phyloP scores from a whole-genome alignment of 306 rosid genomes.

The Cucurbita argyrosperma region DNA sequence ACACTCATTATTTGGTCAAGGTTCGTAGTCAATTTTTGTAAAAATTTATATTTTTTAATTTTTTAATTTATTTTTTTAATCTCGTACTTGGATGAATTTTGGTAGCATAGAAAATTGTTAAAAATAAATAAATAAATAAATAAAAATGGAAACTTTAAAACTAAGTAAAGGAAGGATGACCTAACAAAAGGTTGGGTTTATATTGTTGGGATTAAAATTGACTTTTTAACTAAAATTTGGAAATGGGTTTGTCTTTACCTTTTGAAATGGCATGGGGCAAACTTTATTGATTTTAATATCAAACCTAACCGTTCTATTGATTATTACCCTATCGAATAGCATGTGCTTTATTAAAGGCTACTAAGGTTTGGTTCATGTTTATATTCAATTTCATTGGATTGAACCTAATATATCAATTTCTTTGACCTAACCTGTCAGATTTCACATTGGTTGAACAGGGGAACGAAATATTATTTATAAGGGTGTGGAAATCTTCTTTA shows the following conservation, averaged over 20 bases:
- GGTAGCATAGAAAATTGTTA: not conserved
- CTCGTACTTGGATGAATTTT: too few species aligned
- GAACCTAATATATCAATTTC: not conserved
- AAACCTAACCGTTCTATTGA: not conserved
- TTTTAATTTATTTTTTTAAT: too few species aligned
- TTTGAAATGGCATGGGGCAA: not conserved
- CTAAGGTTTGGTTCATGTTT: not conserved
- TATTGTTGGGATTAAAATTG: not conserved
- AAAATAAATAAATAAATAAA: not conserved
- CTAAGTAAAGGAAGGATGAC: not conserved
- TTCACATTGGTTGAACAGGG: too few species aligned
- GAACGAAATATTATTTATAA: too few species aligned
- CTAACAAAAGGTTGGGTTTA: not conserved
- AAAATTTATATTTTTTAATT: not conserved
- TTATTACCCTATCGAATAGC: not conserved
- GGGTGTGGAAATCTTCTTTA: too few species aligned
- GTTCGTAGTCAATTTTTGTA: not conserved
- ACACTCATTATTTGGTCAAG: not conserved
- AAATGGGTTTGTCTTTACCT: not conserved
- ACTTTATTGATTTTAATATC: not conserved
- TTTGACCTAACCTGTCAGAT: too few species aligned
- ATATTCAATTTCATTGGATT: too few species aligned
- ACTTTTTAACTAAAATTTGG: not conserved
- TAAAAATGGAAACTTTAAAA: not conserved
- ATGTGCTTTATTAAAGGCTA: not conserved